Conservation (phyloP, 345 rosid genomes). For the Hibiscus syriacus region DNA sequence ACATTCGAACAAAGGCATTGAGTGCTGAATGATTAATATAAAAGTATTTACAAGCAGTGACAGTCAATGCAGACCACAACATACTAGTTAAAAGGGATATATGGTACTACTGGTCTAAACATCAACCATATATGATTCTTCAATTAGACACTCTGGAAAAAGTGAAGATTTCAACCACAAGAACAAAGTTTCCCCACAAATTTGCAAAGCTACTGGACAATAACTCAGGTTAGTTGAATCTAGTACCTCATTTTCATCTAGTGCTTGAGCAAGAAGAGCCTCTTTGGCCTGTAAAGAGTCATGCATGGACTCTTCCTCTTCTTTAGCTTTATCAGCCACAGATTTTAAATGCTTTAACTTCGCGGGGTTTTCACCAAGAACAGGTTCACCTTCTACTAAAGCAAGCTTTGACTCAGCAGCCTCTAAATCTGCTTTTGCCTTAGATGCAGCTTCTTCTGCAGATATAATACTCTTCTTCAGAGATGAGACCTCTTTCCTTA, state of each 20-base stretch:
- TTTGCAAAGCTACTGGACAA: background rate
- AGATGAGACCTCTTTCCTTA: constrained; percentile 77
- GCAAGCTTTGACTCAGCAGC: constrained; percentile 76
- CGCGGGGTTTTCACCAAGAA: constrained; percentile 80
- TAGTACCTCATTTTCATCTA: constrained; percentile 83
- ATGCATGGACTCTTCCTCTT: constrained; percentile 49
- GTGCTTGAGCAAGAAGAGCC: constrained; percentile 81
- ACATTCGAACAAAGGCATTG: background rate
- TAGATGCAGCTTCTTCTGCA: constrained; percentile 71
- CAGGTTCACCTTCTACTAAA: constrained; percentile 83
- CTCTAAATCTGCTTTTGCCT: constrained; percentile 65
- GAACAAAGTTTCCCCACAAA: background rate
- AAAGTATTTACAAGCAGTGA: background rate
- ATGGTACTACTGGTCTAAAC: background rate
- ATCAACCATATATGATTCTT: background rate
- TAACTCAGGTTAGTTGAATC: background rate
- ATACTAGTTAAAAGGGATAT: background rate
- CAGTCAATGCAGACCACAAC: constrained; percentile 1
- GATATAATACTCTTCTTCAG: constrained; percentile 47
- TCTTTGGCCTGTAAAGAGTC: constrained; percentile 82
- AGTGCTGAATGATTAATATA: background rate
- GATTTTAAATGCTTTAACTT: constrained; percentile 71
- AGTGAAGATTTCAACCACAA: background rate
- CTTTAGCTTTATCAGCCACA: constrained; percentile 56
- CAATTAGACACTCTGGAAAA: background rate